Evolutionary conservation across 257 asterid species (phyloP), one percentile per base, ranked within the genome.

Genomic region (Sherardia arvensis): DNA sequence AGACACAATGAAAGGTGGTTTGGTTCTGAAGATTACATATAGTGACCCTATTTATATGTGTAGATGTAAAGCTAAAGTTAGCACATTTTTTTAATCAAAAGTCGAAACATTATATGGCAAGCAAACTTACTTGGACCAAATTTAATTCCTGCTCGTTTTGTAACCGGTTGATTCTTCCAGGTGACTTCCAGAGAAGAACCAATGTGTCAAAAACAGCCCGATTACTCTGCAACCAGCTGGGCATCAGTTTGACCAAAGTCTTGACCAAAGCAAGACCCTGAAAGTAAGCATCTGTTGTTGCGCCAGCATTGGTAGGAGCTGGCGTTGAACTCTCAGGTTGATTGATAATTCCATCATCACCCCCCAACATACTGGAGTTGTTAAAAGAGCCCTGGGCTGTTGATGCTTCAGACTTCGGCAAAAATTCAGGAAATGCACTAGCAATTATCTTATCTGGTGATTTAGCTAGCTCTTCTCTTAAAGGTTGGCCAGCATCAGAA

Each of bases 401-500:
- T 66, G 84, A 68, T 68, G 64, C 83, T 67, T 87, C 99, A 53
- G 79, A 53, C 66, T 83, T 86, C 26, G 68, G 78, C 43, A 70
- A 64, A 74, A 85, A 85, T 49, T 84, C 97, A 51, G 96, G 90
- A 70, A 93, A 93, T 66, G 96, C 96, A 77, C 90, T 83, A 68
- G 93, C 85, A 73, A 90, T 86, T 76, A 93, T 90, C 84, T 93
- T 93, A 61, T 90, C 97, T 1, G 97, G 96, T 33, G 99, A 93
- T 81, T 86, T 93, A 32, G 97, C 96, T 67, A 93, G 94, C 79
- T 93, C 99, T 79, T 93, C 99, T 78, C 99, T 80, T 84, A 93
- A 79, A 5, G 95, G 95, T 66, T 93, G 99, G 74, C 99, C 99
- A 83, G 96, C 94, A 80, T 93, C 99, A 32, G 99, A 93, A 59